These are phyloP conservation scores for Prunus fruticosa DNA, from an alignment of 306 rosid genomes.

Conservation along the genomic window DNA sequence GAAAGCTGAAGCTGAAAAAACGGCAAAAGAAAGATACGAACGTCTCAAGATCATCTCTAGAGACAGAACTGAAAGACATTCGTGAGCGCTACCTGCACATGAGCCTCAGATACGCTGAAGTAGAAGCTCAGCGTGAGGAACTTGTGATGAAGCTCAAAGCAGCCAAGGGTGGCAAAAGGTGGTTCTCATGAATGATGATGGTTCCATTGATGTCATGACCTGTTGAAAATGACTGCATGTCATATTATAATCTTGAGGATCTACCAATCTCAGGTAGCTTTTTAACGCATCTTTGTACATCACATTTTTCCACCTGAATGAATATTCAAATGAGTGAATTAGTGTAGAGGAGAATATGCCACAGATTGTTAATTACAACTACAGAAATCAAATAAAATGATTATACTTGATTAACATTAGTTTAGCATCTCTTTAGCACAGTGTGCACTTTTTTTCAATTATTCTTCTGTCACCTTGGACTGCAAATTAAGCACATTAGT, in stretches of 20 bases:
- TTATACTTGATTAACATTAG: background rate
- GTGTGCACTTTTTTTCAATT: background rate
- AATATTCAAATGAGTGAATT: slow-evolving; percentile 22
- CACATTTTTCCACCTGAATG: slow-evolving; percentile 24
- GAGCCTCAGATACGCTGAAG: slow-evolving; percentile 96
- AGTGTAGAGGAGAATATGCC: slow-evolving; percentile 21
- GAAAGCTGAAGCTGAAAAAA: slow-evolving; percentile 42
- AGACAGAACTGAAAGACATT: slow-evolving; percentile 77
- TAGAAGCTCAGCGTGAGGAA: slow-evolving; percentile 85
- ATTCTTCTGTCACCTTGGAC: background rate
- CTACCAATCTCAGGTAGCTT: slow-evolving; percentile 40
- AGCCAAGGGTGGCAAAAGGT: slow-evolving; percentile 53
- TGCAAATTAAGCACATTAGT: slow-evolving; percentile 5
- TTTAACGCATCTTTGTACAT: slow-evolving; percentile 15
- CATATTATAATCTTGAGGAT: slow-evolving; percentile 3
- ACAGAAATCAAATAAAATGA: background rate
- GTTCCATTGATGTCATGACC: background rate
- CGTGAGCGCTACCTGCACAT: slow-evolving; percentile 78
- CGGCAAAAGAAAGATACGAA: slow-evolving; percentile 55
- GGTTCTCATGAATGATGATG: slow-evolving; percentile 46
- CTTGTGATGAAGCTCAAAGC: slow-evolving; percentile 83
- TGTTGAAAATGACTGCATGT: background rate
- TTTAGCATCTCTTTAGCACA: background rate
- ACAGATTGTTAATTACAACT: background rate
- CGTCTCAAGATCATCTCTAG: slow-evolving; percentile 63